Conservation (phyloP, 768 basidiomycete genomes). For the Suillus plorans region DNA sequence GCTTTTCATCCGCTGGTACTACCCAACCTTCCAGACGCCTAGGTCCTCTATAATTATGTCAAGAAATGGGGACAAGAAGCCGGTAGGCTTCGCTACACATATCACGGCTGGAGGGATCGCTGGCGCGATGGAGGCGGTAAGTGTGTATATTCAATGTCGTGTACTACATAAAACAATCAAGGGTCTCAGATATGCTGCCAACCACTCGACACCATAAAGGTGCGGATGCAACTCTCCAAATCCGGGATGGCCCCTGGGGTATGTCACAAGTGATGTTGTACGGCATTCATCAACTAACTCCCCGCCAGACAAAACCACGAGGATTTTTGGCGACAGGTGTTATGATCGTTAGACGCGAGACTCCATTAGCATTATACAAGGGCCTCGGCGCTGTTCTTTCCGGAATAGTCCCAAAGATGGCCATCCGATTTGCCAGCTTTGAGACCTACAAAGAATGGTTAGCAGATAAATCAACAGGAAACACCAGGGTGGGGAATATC, state of each 20-base stretch:
- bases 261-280: slow-evolving; percentile 34
- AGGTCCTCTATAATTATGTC: slow-evolving; percentile 40
- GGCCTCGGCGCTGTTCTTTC: slow-evolving; percentile 95
- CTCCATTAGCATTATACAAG: slow-evolving; percentile 95
- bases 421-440: slow-evolving; percentile 96
- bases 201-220: slow-evolving; percentile 98
- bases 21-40: slow-evolving; percentile 5
- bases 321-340: slow-evolving; percentile 91
- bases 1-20: not conserved
- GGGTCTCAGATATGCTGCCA: slow-evolving; percentile 69
- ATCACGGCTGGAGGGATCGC: slow-evolving; percentile 94
- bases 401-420: slow-evolving; percentile 99
- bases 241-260: slow-evolving; percentile 82
- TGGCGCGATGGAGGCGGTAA: slow-evolving; percentile 88
- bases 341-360: slow-evolving; percentile 87
- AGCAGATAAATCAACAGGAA: slow-evolving; percentile 72
- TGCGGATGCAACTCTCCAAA: slow-evolving; percentile 97
- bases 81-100: slow-evolving; percentile 84
- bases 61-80: slow-evolving; percentile 62
- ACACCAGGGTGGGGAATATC: slow-evolving; percentile 74
- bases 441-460: slow-evolving; percentile 90
- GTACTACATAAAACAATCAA: not conserved
- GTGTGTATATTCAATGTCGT: slow-evolving; percentile 19
- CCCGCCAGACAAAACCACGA: slow-evolving; percentile 76
- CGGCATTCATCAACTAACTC: slow-evolving; percentile 1